Base-by-base conservation (phyloP, 129 eudicot species). In the Apium graveolens region DNA sequence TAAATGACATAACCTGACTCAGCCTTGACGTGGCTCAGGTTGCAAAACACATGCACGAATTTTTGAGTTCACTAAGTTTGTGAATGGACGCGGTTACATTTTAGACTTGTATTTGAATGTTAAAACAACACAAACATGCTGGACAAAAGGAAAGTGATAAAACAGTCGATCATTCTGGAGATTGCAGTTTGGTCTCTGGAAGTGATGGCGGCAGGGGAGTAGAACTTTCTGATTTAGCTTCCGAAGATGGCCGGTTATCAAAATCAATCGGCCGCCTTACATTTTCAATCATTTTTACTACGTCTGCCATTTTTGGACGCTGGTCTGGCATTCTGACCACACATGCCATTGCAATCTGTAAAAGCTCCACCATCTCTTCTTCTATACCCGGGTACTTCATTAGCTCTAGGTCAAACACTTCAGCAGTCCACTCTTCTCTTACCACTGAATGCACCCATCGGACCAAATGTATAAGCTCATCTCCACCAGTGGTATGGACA, bases 381-480 rank as follows among this genome's bases (percentile, higher is more conserved):
- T 94, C 98, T 34, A 94, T 92, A 79, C 91, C 86, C 16, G 96
- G 91, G 79, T 83, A 91, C 85, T 86, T 90, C 74, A 94, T 84
- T 65, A 94, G 88, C 85, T 94, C 96, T 69, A 94, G 75, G 49
- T 94, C 98, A 32, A 94, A 94, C 44, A 94, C 98, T 77, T 94
- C 98, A 0, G 92, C 98, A 0, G 98, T 94, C 98, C 98, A 94
- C 85, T 94, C 98, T 72, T 94, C 98, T 8, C 97, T 85, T 13
- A 94, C 98, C 62, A 94, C 98, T 1, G 98, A 94, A 65, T 94
- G 97, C 73, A 94, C 98, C 98, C 98, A 94, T 82, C 98, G 84
- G 12, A 94, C 98, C 79, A 94, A 76, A 80, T 94, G 97, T 51
- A 94, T 65, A 62, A 90, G 86, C 92, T 94, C 98, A 41, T 94